A percentile compares a stretch with the other conserved stretches of the same genome.
Conservation (phyloP, 2,329 filamentous ascomycete genomes). For the Paraphaeosphaeria minitans region DNA sequence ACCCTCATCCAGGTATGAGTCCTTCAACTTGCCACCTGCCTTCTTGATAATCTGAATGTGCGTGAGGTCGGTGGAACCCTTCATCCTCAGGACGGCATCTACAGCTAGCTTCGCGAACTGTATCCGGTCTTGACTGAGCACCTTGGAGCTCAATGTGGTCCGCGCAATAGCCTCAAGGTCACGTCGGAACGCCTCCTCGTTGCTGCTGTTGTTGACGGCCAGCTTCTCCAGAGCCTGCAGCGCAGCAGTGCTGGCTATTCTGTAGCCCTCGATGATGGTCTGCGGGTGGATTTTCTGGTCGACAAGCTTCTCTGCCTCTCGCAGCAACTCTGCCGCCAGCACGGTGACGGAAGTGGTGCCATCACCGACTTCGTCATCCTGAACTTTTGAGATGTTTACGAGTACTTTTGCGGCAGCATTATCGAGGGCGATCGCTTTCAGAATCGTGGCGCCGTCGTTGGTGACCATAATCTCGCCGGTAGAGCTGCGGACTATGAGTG, state of each 20-base stretch:
- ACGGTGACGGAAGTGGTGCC: constrained; percentile 98
- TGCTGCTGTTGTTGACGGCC: constrained; percentile 88
- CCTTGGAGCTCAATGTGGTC: constrained; percentile 96
- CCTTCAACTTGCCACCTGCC: constrained; percentile 93
- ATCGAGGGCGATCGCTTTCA: constrained; percentile 97
- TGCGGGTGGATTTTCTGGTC: constrained; percentile 99
- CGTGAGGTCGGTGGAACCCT: constrained; percentile 88
- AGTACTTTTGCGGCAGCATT: constrained; percentile 98
- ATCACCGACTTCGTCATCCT: constrained; percentile 98
- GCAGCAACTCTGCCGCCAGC: constrained; percentile 88
- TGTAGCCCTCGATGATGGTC: constrained; percentile 98
- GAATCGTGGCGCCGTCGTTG: constrained; percentile 96
- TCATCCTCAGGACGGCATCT: constrained; percentile 88
- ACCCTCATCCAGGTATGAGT: constrained; percentile 96
- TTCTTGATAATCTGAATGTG: constrained; percentile 99
- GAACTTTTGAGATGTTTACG: constrained; percentile 99
- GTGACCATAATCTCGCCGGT: constrained; percentile 98
- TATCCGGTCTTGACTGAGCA: constrained; percentile 88
- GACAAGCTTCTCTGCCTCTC: constrained; percentile 95
- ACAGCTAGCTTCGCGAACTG: constrained; percentile 90
- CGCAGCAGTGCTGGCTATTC: constrained; percentile 92
- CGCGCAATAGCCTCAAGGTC: constrained; percentile 89
- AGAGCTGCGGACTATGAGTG: constrained; percentile 62
- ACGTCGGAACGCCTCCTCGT: constrained; percentile 81
- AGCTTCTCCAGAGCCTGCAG: constrained; percentile 81